phyloP scores from a whole-genome alignment of 805 yeast species.

The Candida hungchunana region DNA sequence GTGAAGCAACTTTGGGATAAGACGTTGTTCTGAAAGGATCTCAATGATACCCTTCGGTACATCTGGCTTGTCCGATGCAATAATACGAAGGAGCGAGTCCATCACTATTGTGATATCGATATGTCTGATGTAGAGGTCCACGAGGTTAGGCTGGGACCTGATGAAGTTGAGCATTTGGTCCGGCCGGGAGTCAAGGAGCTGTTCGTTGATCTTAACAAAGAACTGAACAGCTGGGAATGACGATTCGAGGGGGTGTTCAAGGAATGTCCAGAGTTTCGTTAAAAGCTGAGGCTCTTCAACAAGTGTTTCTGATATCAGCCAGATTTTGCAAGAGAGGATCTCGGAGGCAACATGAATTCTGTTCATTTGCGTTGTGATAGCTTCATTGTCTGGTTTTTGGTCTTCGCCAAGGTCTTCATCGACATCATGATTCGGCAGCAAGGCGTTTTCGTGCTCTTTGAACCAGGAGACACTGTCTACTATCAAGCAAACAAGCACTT shows the following conservation, averaged over 20 bases:
- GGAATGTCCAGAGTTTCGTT: constrained; percentile 70
- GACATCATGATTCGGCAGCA: constrained; percentile 9
- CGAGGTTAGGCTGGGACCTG: constrained; percentile 51
- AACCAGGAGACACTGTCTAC: constrained; percentile 39
- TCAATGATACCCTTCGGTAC: constrained; percentile 86
- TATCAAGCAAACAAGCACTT: constrained; percentile 41
- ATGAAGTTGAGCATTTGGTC: constrained; percentile 52
- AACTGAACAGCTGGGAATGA: constrained; percentile 74
- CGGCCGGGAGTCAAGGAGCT: constrained; percentile 74
- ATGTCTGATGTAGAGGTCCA: constrained; percentile 68
- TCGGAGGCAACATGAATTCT: constrained; percentile 71
- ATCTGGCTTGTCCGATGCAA: constrained; percentile 88
- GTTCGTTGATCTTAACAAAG: constrained; percentile 86
- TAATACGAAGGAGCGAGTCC: constrained; percentile 84
- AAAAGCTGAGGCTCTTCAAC: constrained; percentile 67
- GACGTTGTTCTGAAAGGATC: constrained; percentile 63
- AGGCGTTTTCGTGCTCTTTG: constrained; percentile 21
- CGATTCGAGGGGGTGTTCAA: constrained; percentile 50
- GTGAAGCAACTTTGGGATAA: constrained; percentile 67
- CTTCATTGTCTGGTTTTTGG: constrained; percentile 18
- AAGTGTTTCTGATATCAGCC: constrained; percentile 87
- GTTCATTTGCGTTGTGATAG: constrained; percentile 20
- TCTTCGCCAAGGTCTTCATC: constrained; percentile 7
- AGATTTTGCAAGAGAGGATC: constrained; percentile 80
- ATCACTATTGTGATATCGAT: constrained; percentile 85